These are phyloP conservation scores for Aspergillaceae sp. DNA, from an alignment of 2,329 filamentous ascomycete genomes.

Conservation along the genomic window DNA sequence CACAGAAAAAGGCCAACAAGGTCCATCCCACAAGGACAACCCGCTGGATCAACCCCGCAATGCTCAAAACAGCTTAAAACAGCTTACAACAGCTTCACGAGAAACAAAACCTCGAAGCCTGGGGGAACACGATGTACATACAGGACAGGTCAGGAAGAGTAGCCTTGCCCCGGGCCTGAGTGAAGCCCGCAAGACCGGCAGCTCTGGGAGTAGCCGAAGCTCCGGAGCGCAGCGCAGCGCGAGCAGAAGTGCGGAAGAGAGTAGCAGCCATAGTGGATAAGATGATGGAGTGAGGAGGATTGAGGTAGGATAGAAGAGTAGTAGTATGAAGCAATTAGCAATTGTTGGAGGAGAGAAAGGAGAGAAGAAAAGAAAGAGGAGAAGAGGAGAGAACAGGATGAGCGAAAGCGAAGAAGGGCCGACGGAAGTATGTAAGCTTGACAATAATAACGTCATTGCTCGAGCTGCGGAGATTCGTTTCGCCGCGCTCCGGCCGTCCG, in stretches of 20 bases:
- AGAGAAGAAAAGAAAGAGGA: conserved; percentile 7
- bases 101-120: no score
- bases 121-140: conserved; percentile 33
- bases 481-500: conserved; percentile 5
- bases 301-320: no score
- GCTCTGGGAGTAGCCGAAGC: conserved; percentile 48
- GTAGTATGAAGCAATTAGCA: background rate
- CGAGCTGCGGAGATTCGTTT: conserved; percentile 11
- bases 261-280: conserved; percentile 58
- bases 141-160: conserved; percentile 83
- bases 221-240: conserved; percentile 62
- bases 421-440: background rate
- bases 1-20: background rate
- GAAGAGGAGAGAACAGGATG: conserved; percentile 1
- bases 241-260: conserved; percentile 63
- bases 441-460: conserved; percentile 15
- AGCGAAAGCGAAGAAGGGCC: background rate
- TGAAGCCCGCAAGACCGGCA: conserved; percentile 56
- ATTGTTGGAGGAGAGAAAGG: background rate
- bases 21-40: background rate
- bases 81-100: no score
- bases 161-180: conserved; percentile 77
- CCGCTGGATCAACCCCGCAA: background rate
- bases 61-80: background rate
- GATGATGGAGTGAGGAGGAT: background rate